Base-by-base conservation (phyloP, 768 basidiomycete species). In the Multifurca ochricompacta region DNA sequence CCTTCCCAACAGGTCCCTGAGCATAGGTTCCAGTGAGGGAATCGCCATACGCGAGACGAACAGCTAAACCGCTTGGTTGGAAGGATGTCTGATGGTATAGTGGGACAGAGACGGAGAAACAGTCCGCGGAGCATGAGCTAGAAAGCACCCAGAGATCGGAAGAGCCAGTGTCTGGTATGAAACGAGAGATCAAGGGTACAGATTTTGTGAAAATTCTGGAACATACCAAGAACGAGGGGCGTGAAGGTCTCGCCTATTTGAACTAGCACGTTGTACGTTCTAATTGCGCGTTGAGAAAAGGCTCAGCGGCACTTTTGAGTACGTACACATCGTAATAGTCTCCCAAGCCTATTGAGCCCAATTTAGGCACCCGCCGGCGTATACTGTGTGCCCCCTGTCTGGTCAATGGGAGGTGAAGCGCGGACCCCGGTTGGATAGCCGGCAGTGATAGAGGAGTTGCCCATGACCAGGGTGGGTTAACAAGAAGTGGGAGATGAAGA, bases 131-230 rank as follows among this genome's bases (percentile, higher is more conserved):
- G 64, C 83, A 88, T 0, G 74, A 68, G 46, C 80, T 75, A 0
- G 84, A 84, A 25, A 82, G 67, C 9, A 84, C 75, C 87, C 87
- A 90, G 5, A 88, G 65, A 62, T 90, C 87, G 4, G 87, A 81
- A 2, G 87, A 89, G 40, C 87, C 87, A 2, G 85, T 87, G 59
- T 89, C 87, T 85, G 48, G n/a, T 27, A 11, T 18, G 39, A 46
- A 13, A 41, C 2, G 6, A 35, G 23, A 8, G 44, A 32, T 48
- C 10, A 14, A 51, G 25, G 1, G 34, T 23, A 31, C 9, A 23
- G n/a, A 25, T 25, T 11, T 2, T n/a, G n/a, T 18, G 6, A 23
- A 9, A 59, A 30, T 23, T 25, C 14, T 39, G 5, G 19, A 35
- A 19, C 73, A 51, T 56, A 85, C 85, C 85, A 11, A 88, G 69